A percentile compares a stretch with the other conserved stretches of the same genome.
Evolutionary conservation across 768 basidiomycete species (phyloP).

Genomic region (Panus rudis): DNA sequence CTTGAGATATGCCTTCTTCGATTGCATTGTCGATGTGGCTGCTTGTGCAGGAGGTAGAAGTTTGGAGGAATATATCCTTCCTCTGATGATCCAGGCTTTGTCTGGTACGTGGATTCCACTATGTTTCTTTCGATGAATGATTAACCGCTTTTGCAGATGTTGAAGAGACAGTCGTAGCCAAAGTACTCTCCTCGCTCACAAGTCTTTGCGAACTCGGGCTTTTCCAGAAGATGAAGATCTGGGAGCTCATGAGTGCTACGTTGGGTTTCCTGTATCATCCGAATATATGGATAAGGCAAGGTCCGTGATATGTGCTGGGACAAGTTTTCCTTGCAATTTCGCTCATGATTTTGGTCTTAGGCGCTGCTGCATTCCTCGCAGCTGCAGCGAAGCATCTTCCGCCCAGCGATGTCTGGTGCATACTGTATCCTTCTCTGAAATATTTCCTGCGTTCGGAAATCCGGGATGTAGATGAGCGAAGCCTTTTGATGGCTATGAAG

Average conservation of each 20-base stretch:
- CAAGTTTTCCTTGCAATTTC: background rate
- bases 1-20: constrained; percentile 86
- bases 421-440: constrained; percentile 85
- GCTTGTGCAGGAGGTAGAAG: constrained; percentile 88
- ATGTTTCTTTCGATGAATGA: constrained; percentile 4
- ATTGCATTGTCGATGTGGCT: constrained; percentile 92
- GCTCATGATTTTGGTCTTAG: constrained; percentile 30
- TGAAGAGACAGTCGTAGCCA: constrained; percentile 90
- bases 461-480: constrained; percentile 61
- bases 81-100: constrained; percentile 90
- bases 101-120: constrained; percentile 49
- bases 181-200: constrained; percentile 81
- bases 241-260: constrained; percentile 90
- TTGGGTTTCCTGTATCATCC: constrained; percentile 92
- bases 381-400: constrained; percentile 80
- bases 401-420: constrained; percentile 91
- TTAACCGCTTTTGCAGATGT: constrained; percentile 50
- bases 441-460: constrained; percentile 85
- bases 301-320: too few relatives aligned
- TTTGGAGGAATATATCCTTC: constrained; percentile 94
- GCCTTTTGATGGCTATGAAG: constrained; percentile 70
- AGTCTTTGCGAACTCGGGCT: constrained; percentile 86
- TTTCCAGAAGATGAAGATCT: constrained; percentile 91
- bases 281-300: constrained; percentile 92
- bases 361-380: constrained; percentile 82